Conservation (phyloP, 768 basidiomycete species). For the Tulasnella sp. region DNA sequence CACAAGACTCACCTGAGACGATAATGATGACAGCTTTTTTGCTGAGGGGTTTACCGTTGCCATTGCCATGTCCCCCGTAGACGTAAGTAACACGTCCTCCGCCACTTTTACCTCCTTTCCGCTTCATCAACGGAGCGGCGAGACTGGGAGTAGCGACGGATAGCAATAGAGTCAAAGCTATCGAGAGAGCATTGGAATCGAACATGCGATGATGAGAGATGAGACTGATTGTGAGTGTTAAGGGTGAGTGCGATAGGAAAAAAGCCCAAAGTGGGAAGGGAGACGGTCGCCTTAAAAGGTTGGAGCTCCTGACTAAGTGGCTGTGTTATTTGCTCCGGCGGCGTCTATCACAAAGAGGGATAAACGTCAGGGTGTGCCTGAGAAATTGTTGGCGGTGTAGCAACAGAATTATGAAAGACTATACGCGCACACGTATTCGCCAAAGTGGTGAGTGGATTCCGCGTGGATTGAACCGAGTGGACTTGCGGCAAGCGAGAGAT, state of each 20-base stretch:
- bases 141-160: background rate
- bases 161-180: background rate
- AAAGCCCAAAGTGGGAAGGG: background rate
- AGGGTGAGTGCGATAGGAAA: background rate
- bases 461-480: background rate
- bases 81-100: background rate
- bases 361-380: background rate
- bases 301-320: background rate
- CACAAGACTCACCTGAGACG: background rate
- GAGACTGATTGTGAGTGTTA: background rate
- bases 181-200: background rate
- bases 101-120: background rate
- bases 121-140: background rate
- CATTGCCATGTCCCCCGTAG: background rate
- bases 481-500: background rate
- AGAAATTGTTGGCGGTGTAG: background rate
- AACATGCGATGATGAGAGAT: background rate
- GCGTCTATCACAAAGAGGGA: too few species aligned
- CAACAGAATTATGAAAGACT: background rate
- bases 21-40: background rate
- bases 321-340: background rate
- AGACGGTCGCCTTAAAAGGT: background rate
- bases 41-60: background rate
- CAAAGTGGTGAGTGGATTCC: background rate
- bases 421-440: background rate